These are phyloP conservation scores for Talaromyces sp. DNA, from an alignment of 2,329 filamentous ascomycete genomes.

Conservation along the genomic window DNA sequence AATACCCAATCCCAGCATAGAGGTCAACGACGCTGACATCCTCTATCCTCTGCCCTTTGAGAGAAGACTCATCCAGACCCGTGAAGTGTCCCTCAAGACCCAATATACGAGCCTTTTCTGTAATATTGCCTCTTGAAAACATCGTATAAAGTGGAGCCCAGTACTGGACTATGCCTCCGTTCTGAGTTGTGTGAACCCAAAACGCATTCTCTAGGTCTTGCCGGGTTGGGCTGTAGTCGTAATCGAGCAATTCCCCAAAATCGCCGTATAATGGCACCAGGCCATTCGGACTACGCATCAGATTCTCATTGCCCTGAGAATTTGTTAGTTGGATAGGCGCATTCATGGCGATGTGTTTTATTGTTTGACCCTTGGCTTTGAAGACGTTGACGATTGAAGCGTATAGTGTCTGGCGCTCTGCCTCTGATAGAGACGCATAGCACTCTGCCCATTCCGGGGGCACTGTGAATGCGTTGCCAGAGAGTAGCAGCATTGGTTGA, in stretches of 20 bases:
- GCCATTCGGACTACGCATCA: conserved; percentile 68
- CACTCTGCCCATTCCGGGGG: conserved; percentile 28
- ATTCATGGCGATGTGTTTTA: conserved; percentile 59
- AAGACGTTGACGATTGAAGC: conserved; percentile 42
- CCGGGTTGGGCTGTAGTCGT: conserved; percentile 28
- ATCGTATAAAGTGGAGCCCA: conserved; percentile 92
- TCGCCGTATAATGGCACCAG: conserved; percentile 69
- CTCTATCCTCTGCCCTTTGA: conserved; percentile 23
- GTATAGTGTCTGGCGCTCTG: conserved; percentile 40
- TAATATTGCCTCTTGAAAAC: conserved; percentile 89
- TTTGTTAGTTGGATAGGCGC: conserved; percentile 50
- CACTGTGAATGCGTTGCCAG: conserved; percentile 44
- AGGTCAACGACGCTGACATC: conserved; percentile 63
- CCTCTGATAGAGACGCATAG: conserved; percentile 27
- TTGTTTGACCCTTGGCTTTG: conserved; percentile 24
- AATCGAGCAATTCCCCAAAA: conserved; percentile 58
- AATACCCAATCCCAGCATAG: conserved; percentile 92
- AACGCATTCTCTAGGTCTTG: conserved; percentile 65
- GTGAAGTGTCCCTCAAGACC: conserved; percentile 37
- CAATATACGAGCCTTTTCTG: conserved; percentile 78
- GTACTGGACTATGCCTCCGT: conserved; percentile 71
- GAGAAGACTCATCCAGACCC: conserved; percentile 28
- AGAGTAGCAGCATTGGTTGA: conserved; percentile 56
- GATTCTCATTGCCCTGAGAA: conserved; percentile 55
- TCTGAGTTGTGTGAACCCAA: conserved; percentile 76